Evolutionary conservation across 768 basidiomycete species (phyloP).

Genomic region (Rubroboletus pulcherrimus): DNA sequence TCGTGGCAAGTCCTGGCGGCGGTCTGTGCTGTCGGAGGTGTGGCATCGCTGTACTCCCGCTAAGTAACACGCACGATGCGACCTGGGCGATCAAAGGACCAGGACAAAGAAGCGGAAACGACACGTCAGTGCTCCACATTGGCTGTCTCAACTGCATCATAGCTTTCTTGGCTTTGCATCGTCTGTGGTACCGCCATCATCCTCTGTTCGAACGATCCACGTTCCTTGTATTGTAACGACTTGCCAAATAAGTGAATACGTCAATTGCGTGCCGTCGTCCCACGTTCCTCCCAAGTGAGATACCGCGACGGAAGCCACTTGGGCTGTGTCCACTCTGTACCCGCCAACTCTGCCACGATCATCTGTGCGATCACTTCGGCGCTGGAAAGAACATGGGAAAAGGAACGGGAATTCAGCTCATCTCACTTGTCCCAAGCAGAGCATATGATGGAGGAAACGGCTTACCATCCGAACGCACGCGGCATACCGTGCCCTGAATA

Average conservation of each 20-base stretch:
- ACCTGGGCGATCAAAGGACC: constrained; percentile 3
- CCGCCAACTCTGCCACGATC: constrained; percentile 46
- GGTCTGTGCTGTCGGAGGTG: constrained; percentile 23
- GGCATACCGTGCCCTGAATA: constrained; percentile 82
- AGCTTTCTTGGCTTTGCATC: no score
- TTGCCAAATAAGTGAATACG: neutral
- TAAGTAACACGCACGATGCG: constrained; percentile 7
- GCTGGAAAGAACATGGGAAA: constrained; percentile 29
- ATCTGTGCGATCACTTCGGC: constrained; percentile 61
- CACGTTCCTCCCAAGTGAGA: constrained; percentile 34
- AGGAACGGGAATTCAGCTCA: neutral
- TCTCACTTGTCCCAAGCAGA: neutral
- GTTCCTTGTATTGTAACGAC: neutral
- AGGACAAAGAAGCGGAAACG: neutral
- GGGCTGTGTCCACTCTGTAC: constrained; percentile 47
- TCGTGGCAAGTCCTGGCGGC: constrained; percentile 46
- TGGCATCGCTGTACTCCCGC: constrained; percentile 13
- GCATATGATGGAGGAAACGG: neutral
- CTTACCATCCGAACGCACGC: constrained; percentile 61
- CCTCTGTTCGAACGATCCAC: neutral
- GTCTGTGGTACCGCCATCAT: neutral
- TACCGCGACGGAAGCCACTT: constrained; percentile 62
- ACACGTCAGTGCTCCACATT: neutral
- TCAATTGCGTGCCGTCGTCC: neutral
- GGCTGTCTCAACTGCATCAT: no score